Base-by-base conservation (phyloP, 176 grass and related monocot species). In the Carex pumila region DNA sequence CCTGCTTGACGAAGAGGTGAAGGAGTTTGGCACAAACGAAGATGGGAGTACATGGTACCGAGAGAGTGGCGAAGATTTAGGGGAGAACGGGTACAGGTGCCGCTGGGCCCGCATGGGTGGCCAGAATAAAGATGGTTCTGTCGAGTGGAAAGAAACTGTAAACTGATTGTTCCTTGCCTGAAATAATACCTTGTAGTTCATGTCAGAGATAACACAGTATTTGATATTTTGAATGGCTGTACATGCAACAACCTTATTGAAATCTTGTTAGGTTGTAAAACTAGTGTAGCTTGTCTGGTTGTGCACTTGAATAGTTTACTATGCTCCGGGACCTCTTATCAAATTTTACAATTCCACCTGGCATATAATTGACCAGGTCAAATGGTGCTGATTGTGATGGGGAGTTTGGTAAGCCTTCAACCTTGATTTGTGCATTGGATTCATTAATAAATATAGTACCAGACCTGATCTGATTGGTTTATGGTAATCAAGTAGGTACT, bases 31-130 rank as follows among this genome's bases (percentile, higher is more conserved):
- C 12, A 90, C 85, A 32, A 95, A 95, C 67, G 89, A 99, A 53
- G 93, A 99, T 73, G 96, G 96, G 65, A 99, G 91, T 88, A 99
- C 93, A 43, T 99, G 96, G 96, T 93, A 92, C 85, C 87, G 93
- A 67, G 88, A 99, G 82, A 93, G 91, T 13, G 93, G 93, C 9
- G 96, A 95, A 61, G 93, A 99, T 87, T 74, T 86, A 5, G 83
- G 91, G 15, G 93, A 95, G 73, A 95, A 99, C 19, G 96, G 96
- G 4, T 95, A 85, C 64, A 92, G 93, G 82, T 92, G 93, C 45
- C 92, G 91, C 32, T 99, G 96, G 96, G 83, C 96, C 50, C 87
- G 91, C 84, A 99, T 99, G 96, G 96, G 96, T 80, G 96, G 96
- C 60, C 89, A 88, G 80, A 93, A 79, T 76, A 82, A 87, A 52